Evolutionary conservation across 2,329 filamentous ascomycete species (phyloP).

Genomic region (Sarocladium brachiariae): DNA sequence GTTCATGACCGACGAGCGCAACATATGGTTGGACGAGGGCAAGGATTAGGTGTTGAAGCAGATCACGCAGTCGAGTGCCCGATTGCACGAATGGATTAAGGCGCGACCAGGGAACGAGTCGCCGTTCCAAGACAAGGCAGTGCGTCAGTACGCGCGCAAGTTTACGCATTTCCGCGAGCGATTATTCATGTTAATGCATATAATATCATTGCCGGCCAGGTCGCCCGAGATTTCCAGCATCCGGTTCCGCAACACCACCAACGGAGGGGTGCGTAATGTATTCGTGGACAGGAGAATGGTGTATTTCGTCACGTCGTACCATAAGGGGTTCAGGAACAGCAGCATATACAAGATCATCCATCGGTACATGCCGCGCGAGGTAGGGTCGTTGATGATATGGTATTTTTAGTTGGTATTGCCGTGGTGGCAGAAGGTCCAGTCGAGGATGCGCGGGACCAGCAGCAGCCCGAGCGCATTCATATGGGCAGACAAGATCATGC

Average conservation of each 20-base stretch:
- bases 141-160: not conserved
- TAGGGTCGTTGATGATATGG: not conserved
- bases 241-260: not conserved
- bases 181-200: not conserved
- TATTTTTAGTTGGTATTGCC: constrained; percentile 1
- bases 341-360: not conserved
- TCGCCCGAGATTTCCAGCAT: not conserved
- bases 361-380: not conserved
- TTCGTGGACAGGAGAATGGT: not conserved
- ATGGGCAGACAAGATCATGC: not conserved
- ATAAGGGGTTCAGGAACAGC: not conserved
- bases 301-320: not conserved
- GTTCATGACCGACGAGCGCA: not conserved
- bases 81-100: not conserved
- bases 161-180: not conserved
- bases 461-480: not conserved
- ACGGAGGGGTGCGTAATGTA: not conserved
- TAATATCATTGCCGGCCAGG: not conserved
- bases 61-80: not conserved
- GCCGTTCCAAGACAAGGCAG: not conserved
- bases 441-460: not conserved
- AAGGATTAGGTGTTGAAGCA: constrained; percentile 3
- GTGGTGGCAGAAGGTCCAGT: not conserved
- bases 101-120: not conserved
- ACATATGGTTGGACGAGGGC: not conserved